Percentiles rank a stretch among this genome's conserved stretches.
Evolutionary conservation across 306 rosid genomes (phyloP).

Genomic region (Casuarina cunninghamiana): DNA sequence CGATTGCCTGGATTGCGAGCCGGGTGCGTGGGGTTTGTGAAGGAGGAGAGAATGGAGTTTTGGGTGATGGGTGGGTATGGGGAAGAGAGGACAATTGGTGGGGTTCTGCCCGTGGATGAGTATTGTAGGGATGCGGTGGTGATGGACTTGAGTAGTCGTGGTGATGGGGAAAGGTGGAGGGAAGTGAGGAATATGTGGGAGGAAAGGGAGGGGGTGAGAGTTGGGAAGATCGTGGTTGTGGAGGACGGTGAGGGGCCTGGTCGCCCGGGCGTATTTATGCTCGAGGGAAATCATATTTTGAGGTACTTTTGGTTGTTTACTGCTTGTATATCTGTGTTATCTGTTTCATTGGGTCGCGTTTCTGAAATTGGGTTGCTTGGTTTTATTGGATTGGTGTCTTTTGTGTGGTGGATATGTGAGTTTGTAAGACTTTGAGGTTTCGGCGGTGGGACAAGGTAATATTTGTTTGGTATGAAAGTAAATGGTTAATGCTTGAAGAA

Average conservation of each 20-base stretch:
- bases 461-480: no score
- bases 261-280: slow-evolving; percentile 68
- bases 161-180: slow-evolving; percentile 54
- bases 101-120: slow-evolving; percentile 85
- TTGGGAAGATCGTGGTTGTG: slow-evolving; percentile 69
- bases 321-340: background rate
- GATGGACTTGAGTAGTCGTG: slow-evolving; percentile 49
- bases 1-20: slow-evolving; percentile 71
- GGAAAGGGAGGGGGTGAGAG: slow-evolving; percentile 52
- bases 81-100: slow-evolving; percentile 66
- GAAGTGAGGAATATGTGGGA: slow-evolving; percentile 78
- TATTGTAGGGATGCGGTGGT: slow-evolving; percentile 63
- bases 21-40: slow-evolving; percentile 81
- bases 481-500: background rate
- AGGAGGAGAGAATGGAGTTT: slow-evolving; percentile 53
- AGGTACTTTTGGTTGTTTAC: slow-evolving; percentile 40
- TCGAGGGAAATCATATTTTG: slow-evolving; percentile 62
- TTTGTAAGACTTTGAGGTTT: background rate
- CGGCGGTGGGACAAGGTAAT: background rate
- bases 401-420: no score
- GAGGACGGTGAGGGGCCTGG: slow-evolving; percentile 35
- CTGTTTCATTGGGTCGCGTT: background rate
- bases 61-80: slow-evolving; percentile 96
- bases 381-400: background rate
- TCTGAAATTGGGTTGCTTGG: background rate